Percentiles rank a stretch among this genome's conserved stretches.
Conservation (phyloP, 345 rosid species). For the Corchorus olitorius region DNA sequence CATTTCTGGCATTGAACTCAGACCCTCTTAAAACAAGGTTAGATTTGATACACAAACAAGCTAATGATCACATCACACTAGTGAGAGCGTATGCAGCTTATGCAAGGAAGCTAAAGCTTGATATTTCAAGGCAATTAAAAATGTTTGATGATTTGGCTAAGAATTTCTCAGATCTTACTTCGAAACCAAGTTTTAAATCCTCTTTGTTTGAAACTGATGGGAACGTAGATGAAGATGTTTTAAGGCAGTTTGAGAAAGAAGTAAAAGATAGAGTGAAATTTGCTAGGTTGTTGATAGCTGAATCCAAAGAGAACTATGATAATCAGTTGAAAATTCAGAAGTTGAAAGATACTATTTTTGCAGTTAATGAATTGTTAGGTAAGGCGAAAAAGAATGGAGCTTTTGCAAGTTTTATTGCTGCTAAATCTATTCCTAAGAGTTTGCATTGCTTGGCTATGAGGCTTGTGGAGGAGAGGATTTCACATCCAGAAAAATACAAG, state of each 20-base stretch:
- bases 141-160: conserved; percentile 72
- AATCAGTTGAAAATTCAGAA: conserved; percentile 94
- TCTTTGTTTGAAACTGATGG: conserved; percentile 47
- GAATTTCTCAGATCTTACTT: conserved; percentile 61
- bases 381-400: conserved; percentile 94
- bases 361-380: conserved; percentile 69
- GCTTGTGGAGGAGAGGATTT: conserved; percentile 82
- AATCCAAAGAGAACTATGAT: conserved; percentile 84
- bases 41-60: conserved; percentile 89
- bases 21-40: conserved; percentile 82
- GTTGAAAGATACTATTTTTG: conserved; percentile 83
- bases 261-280: conserved; percentile 83
- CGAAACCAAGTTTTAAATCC: conserved; percentile 52
- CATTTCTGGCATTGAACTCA: conserved; percentile 72
- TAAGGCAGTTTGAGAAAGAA: conserved; percentile 86
- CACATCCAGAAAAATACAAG: conserved; percentile 68
- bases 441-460: conserved; percentile 95
- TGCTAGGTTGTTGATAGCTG: conserved; percentile 68
- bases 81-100: conserved; percentile 87
- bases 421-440: conserved; percentile 84
- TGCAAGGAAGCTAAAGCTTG: conserved; percentile 94
- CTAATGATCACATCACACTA: conserved; percentile 73
- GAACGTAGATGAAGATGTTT: conserved; percentile 68
- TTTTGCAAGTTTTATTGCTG: conserved; percentile 74
- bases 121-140: conserved; percentile 70